Evolutionary conservation across 2,329 filamentous ascomycete genomes (phyloP).

Genomic region (Canariomyces notabilis): DNA sequence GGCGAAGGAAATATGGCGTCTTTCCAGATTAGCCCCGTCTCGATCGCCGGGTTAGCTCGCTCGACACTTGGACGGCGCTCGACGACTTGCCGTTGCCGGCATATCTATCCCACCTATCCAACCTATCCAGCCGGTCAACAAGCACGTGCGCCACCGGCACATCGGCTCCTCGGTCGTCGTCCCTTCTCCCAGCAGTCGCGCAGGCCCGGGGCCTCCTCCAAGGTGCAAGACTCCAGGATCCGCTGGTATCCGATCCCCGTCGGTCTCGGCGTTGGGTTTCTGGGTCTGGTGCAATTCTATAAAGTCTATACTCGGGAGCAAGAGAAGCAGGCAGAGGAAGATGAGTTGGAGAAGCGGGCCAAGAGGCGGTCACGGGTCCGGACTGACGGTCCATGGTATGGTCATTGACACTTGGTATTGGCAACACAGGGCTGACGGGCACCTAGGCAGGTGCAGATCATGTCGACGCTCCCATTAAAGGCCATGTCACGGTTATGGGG

Average conservation of each 20-base stretch:
- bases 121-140: too few relatives aligned
- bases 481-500: slow-evolving; percentile 87
- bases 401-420: background rate
- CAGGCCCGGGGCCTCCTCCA: slow-evolving; percentile 47
- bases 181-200: slow-evolving; percentile 41
- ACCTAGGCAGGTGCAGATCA: slow-evolving; percentile 77
- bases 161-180: slow-evolving; percentile 27
- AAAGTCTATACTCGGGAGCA: slow-evolving; percentile 58
- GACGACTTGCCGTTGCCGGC: slow-evolving; percentile 14
- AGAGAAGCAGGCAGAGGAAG: slow-evolving; percentile 42
- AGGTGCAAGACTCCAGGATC: slow-evolving; percentile 53
- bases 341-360: slow-evolving; percentile 38
- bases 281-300: slow-evolving; percentile 80
- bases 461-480: slow-evolving; percentile 89
- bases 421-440: slow-evolving; percentile 13
- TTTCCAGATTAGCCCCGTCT: slow-evolving; percentile 19
- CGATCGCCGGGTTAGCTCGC: slow-evolving; percentile 20
- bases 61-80: slow-evolving; percentile 15
- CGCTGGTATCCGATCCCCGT: slow-evolving; percentile 91
- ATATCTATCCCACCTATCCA: slow-evolving; percentile 10
- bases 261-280: slow-evolving; percentile 75
- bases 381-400: slow-evolving; percentile 77
- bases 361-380: slow-evolving; percentile 59
- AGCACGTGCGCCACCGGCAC: slow-evolving; percentile 18
- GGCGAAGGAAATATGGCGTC: slow-evolving; percentile 18